Conservation (phyloP, 2,329 filamentous ascomycete genomes). For the Ophiostoma fasciatum region DNA sequence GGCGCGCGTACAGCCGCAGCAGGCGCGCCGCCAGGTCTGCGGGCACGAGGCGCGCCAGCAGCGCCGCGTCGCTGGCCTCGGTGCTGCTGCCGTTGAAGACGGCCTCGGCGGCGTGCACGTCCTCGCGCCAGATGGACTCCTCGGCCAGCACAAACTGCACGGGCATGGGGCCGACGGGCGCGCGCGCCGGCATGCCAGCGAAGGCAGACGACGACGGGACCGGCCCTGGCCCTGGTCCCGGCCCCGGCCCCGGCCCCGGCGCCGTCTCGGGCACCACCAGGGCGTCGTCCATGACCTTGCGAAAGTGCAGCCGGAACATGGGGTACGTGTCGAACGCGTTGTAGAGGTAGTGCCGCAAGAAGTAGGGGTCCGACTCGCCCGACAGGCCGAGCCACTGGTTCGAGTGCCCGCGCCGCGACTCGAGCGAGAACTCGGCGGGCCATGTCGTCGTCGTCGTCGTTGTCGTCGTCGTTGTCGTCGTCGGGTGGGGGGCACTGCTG, state of each 20-base stretch:
- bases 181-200: not conserved
- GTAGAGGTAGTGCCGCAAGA: conserved; percentile 13
- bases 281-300: conserved; percentile 11
- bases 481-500: no score
- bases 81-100: conserved; percentile 8
- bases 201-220: not conserved
- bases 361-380: conserved; percentile 14
- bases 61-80: conserved; percentile 9
- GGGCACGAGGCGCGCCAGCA: conserved; percentile 11
- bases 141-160: conserved; percentile 13
- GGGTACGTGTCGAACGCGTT: conserved; percentile 12
- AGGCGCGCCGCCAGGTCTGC: conserved; percentile 10
- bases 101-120: conserved; percentile 10
- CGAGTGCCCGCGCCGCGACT: conserved; percentile 12
- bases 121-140: conserved; percentile 13
- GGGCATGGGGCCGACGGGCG: conserved; percentile 9
- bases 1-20: conserved; percentile 10
- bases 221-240: no score
- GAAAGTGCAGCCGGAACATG: conserved; percentile 15
- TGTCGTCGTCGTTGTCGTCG: no score
- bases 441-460: not conserved
- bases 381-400: conserved; percentile 14
- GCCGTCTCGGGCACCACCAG: not conserved
- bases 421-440: conserved; percentile 11
- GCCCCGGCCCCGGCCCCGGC: no score